These are phyloP conservation scores for Pigoraptor vietnamica DNA, from an alignment of 78 protist genomes.

Conservation along the genomic window DNA sequence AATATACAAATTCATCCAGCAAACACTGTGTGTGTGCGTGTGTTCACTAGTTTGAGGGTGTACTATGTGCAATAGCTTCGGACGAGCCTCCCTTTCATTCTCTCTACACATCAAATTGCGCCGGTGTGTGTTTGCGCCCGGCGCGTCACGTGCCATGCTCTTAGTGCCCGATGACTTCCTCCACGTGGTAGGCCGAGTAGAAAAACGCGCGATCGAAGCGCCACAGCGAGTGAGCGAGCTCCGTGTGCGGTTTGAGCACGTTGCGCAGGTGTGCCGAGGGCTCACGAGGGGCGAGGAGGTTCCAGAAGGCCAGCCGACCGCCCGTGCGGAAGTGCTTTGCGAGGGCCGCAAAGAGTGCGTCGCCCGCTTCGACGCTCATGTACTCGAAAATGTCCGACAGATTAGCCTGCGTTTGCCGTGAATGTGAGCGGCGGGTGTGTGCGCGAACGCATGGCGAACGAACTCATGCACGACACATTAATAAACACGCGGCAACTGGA, in stretches of 20 bases:
- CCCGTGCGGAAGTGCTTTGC: neutral
- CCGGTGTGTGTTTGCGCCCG: too few relatives aligned
- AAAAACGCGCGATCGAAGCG: neutral
- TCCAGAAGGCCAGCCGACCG: neutral
- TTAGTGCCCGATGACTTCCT: neutral
- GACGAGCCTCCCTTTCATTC: too few relatives aligned
- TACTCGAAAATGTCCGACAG: slow-evolving; percentile 3
- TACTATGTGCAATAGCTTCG: too few relatives aligned
- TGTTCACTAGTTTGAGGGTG: too few relatives aligned
- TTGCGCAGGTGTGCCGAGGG: neutral
- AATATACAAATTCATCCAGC: too few relatives aligned
- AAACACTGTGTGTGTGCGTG: neutral
- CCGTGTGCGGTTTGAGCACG: neutral
- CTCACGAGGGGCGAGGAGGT: neutral
- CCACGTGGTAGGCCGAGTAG: neutral
- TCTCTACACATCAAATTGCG: too few relatives aligned
- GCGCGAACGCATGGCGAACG: too few relatives aligned
- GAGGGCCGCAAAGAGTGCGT: neutral
- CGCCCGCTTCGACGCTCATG: neutral
- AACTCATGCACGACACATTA: too few relatives aligned
- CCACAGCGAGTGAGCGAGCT: neutral
- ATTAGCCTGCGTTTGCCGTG: neutral
- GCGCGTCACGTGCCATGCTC: too few relatives aligned
- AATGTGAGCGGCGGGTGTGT: too few relatives aligned
- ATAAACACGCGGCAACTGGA: too few relatives aligned